Conservation (phyloP, 768 basidiomycete genomes). For the Zangia roseola region DNA sequence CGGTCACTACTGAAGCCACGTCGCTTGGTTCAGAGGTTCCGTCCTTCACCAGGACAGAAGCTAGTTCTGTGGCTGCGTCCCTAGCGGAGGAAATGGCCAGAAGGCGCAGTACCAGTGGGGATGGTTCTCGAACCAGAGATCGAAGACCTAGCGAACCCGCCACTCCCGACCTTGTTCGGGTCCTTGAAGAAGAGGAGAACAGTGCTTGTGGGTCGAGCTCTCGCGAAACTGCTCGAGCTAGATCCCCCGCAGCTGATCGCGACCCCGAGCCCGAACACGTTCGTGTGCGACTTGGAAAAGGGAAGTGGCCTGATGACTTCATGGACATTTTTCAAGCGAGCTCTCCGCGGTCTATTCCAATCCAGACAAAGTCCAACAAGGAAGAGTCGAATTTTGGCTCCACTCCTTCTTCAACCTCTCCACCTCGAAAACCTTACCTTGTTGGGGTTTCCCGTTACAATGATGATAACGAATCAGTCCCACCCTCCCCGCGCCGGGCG, state of each 20-base stretch:
- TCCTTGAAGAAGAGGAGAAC: conserved; percentile 67
- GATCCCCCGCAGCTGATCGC: conserved; percentile 18
- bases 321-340: conserved; percentile 51
- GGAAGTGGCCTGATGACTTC: conserved; percentile 84
- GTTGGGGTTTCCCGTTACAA: conserved; percentile 44
- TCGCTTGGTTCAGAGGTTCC: conserved; percentile 59
- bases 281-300: conserved; percentile 64
- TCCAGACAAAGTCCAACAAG: conserved; percentile 19
- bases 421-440: conserved; percentile 57
- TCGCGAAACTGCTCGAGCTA: conserved; percentile 30
- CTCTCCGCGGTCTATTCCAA: conserved; percentile 32
- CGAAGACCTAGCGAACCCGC: conserved; percentile 64
- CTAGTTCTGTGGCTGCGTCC: conserved; percentile 53
- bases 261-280: conserved; percentile 31
- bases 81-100: conserved; percentile 41
- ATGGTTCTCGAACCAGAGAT: conserved; percentile 43
- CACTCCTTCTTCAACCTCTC: conserved; percentile 43
- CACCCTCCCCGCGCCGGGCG: conserved; percentile 46
- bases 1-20: conserved; percentile 80
- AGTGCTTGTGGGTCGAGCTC: conserved; percentile 49
- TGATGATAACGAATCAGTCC: conserved; percentile 45
- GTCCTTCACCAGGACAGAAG: conserved; percentile 66
- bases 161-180: conserved; percentile 59
- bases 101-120: conserved; percentile 33
- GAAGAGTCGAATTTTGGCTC: conserved; percentile 18